Base-by-base conservation (phyloP, 768 basidiomycete genomes). In the Gymnopilus dilepis region DNA sequence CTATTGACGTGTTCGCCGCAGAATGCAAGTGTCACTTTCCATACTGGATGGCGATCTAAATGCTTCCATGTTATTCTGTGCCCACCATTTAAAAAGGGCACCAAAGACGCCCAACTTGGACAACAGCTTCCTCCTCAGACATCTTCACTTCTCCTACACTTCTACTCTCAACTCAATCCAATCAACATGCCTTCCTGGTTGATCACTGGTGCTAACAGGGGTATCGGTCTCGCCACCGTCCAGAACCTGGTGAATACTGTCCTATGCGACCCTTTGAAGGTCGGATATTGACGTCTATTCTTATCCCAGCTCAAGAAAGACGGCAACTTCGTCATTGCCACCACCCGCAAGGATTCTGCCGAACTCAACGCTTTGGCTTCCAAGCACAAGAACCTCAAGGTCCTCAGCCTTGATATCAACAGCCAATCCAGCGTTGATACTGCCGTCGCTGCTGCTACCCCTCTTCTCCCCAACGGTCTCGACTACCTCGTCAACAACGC, bases 171-270 rank as follows among this genome's bases (percentile, higher is more conserved):
- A 59, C 38, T 34, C 28, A 42, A 15, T 24, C 19, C 51, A 31
- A 33, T 24, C 50, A 65, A 52, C 33, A 70, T 70, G 69, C 65
- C 69, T 61, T 67, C 70, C 56, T 69, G 67, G 66, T 60, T 71
- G 56, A 69, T 69, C 60, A 71, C 70, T 43, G 70, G 70, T 38
- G 65, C 69, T n/a, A 65, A 61, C 60, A 65, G 69, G 33, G 70
- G 70, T 51, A 70, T 71, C 34, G 70, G 70, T 28, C 41, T 68
- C 26, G 24, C 57, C 40, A 61, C 60, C 26, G 67, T 67, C 40
- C 40, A 65, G 38, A 30, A 50, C 22, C 42, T 71, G 53, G 70
- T 71, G 38, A 21, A 65, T 38, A 41, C 43, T 33, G 43, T 37
- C 38, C 3, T 51, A 30, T 2, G 22, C 45, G 12, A n/a, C n/a